A percentile compares a stretch with the other conserved stretches of the same genome.
phyloP scores from a whole-genome alignment of 2,329 filamentous ascomycete species.

The Nannizziopsis arthrosporioides region DNA sequence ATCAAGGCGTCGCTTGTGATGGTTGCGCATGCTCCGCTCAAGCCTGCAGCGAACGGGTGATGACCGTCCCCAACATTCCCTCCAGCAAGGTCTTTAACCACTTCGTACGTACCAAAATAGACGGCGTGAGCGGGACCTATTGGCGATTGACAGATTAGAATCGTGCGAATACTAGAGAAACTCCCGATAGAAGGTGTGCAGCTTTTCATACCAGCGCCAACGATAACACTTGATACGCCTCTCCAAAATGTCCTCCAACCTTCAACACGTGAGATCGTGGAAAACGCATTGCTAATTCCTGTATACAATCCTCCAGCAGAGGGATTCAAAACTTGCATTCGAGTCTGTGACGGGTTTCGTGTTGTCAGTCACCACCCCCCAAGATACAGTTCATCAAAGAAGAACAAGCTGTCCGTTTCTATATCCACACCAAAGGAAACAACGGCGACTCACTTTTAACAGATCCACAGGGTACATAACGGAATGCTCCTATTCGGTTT shows the following conservation, averaged over 20 bases:
- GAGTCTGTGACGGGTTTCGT: conserved; percentile 51
- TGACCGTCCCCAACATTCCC: conserved; percentile 76
- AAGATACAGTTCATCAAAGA: not conserved
- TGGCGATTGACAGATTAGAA: conserved; percentile 7
- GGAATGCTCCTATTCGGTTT: conserved; percentile 64
- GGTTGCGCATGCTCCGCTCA: conserved; percentile 86
- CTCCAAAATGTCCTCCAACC: conserved; percentile 88
- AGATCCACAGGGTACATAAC: conserved; percentile 99
- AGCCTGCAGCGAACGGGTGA: conserved; percentile 82
- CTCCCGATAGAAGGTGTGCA: conserved; percentile 1
- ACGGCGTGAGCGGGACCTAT: conserved; percentile 90
- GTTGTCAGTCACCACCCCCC: not conserved
- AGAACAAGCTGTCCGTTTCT: not conserved
- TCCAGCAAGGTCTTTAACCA: conserved; percentile 90
- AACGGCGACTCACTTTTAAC: conserved; percentile 61
- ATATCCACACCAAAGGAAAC: not conserved
- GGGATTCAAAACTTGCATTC: conserved; percentile 93
- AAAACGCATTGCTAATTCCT: conserved; percentile 81
- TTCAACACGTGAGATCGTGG: conserved; percentile 82
- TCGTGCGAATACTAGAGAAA: not conserved
- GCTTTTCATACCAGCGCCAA: conserved; percentile 66
- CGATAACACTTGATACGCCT: conserved; percentile 88
- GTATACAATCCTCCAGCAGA: conserved; percentile 70
- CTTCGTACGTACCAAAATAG: conserved; percentile 96
- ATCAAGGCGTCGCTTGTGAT: conserved; percentile 97